phyloP scores from a whole-genome alignment of 139 green algal genomes.

The Closterium sp. region DNA sequence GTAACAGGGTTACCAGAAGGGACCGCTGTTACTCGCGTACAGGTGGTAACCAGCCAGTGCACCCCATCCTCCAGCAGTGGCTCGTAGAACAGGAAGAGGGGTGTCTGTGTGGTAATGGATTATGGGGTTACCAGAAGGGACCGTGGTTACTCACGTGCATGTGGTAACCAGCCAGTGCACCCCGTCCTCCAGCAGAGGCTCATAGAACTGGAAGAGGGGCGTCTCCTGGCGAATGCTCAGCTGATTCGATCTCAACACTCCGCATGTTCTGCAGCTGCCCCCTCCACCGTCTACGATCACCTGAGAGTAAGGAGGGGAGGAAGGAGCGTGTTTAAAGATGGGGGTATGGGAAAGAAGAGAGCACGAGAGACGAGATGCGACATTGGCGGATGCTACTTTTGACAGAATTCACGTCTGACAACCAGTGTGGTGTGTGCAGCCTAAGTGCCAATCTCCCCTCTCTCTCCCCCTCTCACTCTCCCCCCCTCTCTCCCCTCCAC shows the following conservation, averaged over 20 bases:
- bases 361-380: too few species aligned
- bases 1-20: neutral
- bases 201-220: constrained; percentile 32
- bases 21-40: neutral
- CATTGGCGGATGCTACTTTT: too few species aligned
- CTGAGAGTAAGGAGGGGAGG: neutral
- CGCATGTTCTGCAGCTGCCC: constrained; percentile 29
- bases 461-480: too few species aligned
- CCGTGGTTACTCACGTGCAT: constrained; percentile 12
- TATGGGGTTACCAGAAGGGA: neutral
- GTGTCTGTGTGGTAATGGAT: neutral
- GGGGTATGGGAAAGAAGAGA: neutral
- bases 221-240: constrained; percentile 19
- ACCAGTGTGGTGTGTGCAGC: constrained; percentile 29
- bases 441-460: too few species aligned
- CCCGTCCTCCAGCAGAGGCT: constrained; percentile 11
- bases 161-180: constrained; percentile 15
- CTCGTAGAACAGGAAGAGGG: too few species aligned
- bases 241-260: constrained; percentile 31
- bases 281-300: constrained; percentile 26
- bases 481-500: too few species aligned
- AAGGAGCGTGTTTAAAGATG: too few species aligned
- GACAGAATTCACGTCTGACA: constrained; percentile 10
- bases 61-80: too few species aligned
- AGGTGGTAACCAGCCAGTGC: too few species aligned